Evolutionary conservation across 371 early-diverging fungal species (phyloP), one percentile per base, ranked within the genome.

Genomic region (Mortierella sp.): DNA sequence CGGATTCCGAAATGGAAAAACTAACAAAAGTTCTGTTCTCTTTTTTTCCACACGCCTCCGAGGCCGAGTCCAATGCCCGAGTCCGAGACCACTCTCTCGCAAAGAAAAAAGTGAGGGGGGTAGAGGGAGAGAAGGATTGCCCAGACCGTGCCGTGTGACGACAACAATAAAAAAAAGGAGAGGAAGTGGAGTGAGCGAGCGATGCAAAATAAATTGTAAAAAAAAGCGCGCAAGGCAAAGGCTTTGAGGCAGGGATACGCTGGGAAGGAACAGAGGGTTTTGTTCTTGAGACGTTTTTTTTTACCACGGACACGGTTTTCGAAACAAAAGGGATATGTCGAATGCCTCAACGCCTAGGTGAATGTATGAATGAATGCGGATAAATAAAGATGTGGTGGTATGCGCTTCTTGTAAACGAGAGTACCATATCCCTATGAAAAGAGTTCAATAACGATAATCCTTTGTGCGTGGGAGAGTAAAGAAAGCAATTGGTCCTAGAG

Each of bases 251-350:
- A 31, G 61, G 61, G 61, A 61, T 21, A 34, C 34, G 34, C 5
- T 34, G 61, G 61, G 37, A 26, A 26, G 26, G 21, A 19, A 57
- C 0, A 57, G 28, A 10, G 61, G 34, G 11, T 26, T 26, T n/a
- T 28, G 28, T 57, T 57, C 59, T 61, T 34, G 21, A 34, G 40
- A 67, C 19, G 6, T 40, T 4, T 40, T 40, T 40, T 16, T 50
- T 37, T 37, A 37, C 37, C 67, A 67, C 67, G 67, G 67, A 67
- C 40, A 67, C 67, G 24, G 40, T 67, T 37, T 67, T 67, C 67
- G 67, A 67, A 67, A 67, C n/a, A 37, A 37, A 67, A 37, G 67
- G 34, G 37, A 24, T 10, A 34, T 67, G 11, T 24, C 40, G 16
- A 67, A 10, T 37, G 34, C 50, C 50, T 16, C 2, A 3, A 16